phyloP scores from a whole-genome alignment of 495 filamentous ascomycete species.

The Hypoxylon fragiforme region DNA sequence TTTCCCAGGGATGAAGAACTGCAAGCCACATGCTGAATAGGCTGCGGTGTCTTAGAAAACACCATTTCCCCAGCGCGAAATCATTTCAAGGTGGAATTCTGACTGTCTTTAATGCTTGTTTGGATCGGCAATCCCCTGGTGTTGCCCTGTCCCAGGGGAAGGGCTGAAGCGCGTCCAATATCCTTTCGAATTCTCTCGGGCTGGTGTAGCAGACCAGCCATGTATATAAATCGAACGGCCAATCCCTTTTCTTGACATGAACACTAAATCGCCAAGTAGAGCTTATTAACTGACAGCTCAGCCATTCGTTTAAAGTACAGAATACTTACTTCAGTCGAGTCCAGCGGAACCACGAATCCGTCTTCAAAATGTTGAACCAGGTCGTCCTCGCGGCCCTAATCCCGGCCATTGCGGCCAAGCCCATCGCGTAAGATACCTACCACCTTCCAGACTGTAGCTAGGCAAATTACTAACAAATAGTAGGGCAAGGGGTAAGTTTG shows the following conservation, averaged over 20 bases:
- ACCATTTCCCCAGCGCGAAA: constrained; percentile 1
- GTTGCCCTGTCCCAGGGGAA: constrained; percentile 5
- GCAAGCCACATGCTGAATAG: constrained; percentile 4
- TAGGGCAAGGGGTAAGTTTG: constrained; percentile 1
- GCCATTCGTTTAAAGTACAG: no score
- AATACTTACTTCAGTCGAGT: no score
- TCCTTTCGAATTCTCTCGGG: constrained; percentile 8
- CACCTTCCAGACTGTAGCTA: no score
- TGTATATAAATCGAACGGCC: constrained; percentile 12
- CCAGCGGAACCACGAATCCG: no score
- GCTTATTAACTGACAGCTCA: no score
- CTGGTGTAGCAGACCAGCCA: neutral
- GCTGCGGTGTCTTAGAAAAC: constrained; percentile 6
- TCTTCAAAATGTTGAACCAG: constrained; percentile 27
- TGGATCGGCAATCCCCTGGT: constrained; percentile 7
- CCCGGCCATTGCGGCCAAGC: constrained; percentile 27
- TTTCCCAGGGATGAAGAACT: constrained; percentile 1
- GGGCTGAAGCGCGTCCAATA: constrained; percentile 9
- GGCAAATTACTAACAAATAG: constrained; percentile 14
- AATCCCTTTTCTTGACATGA: neutral
- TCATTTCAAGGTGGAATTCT: constrained; percentile 15
- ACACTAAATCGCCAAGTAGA: no score
- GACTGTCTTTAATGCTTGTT: neutral
- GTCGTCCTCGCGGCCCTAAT: constrained; percentile 24
- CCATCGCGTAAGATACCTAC: constrained; percentile 19